Base-by-base conservation (phyloP, 2,329 filamentous ascomycete genomes). In the Pyricularia pennisetigena region DNA sequence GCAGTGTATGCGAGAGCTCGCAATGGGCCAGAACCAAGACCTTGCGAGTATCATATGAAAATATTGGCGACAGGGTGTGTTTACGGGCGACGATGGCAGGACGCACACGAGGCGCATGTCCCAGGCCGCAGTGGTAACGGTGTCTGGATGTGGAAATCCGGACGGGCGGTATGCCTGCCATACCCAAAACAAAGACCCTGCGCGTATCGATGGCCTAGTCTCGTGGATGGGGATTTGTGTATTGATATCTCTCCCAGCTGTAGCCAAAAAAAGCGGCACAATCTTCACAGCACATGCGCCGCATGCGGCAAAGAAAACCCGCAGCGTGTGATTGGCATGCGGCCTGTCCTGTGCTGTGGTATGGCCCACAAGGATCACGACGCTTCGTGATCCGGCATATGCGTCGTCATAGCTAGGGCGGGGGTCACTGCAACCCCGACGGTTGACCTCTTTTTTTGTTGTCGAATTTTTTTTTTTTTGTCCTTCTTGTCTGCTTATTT, bases 401-500 rank as follows among this genome's bases (percentile, higher is more conserved):
- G 41, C 41, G 16, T n/a, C 2, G 41, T 49, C 41, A 49, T 49
- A 49, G 16, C 41, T 16, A 16, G 41, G 41, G 41, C 41, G 41
- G 41, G 41, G 41, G 41, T 8, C 41, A n/a, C 9, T 49, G 41
- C 41, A 49, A 49, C 41, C 41, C 41, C 5, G 5, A 49, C 41
- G 14, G 41, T n/a, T 49, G 16, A 20, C 16, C 20, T 49, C 41
- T n/a, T 6, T 7, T 49, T 49, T 20, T 20, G 5, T 5, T 20
- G 3, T 49, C 3, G 16, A 49, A 7, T 49, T n/a, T 49, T 10
- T 49, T 57, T 57, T 54, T 54, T 28, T 66, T 49, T 66, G 29
- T 29, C 29, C 8, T 32, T 32, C 8, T 70, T 69, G 68, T 67
- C 67, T 68, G 67, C 69, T 70, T 67, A 57, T 68, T 69, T 67